Percentiles rank a stretch among this genome's conserved stretches.
Conservation (phyloP, 2,329 filamentous ascomycete species). For the Neonectria hederae region DNA sequence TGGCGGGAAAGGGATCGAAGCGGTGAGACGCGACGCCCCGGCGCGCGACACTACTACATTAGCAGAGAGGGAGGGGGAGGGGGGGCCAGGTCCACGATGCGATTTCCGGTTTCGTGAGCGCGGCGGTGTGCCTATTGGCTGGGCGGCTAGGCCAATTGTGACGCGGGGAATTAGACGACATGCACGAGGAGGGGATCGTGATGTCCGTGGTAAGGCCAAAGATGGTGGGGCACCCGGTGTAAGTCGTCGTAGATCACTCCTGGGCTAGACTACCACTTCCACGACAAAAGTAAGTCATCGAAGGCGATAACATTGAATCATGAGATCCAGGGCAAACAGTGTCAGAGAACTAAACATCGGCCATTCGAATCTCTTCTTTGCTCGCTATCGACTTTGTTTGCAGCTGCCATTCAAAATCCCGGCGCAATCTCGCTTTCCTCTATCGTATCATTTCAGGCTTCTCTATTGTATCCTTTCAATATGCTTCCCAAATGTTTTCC, state of each 20-base stretch:
- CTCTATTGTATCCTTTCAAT: conserved; percentile 21
- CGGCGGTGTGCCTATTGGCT: conserved; percentile 32
- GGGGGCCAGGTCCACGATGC: conserved; percentile 9
- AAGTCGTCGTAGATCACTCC: background rate
- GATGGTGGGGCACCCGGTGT: background rate
- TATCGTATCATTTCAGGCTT: conserved; percentile 21
- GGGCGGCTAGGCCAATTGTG: conserved; percentile 14
- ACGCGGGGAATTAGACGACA: conserved; percentile 25
- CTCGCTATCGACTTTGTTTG: conserved; percentile 10
- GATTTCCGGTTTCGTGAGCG: conserved; percentile 37
- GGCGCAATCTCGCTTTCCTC: conserved; percentile 4
- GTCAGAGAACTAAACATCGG: conserved; percentile 11
- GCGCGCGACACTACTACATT: conserved; percentile 18
- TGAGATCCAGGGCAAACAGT: background rate
- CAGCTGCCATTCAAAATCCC: conserved; percentile 1
- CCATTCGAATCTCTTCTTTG: conserved; percentile 9
- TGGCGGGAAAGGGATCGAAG: conserved; percentile 10
- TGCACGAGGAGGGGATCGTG: conserved; percentile 21
- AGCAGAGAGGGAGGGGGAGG: conserved; percentile 5
- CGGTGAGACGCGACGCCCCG: conserved; percentile 11
- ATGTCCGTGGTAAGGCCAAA: background rate
- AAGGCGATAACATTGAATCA: background rate
- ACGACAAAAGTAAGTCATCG: background rate
- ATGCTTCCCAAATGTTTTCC: conserved; percentile 21
- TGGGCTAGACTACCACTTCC: background rate